Evolutionary conservation across 106 monocot species (phyloP), one percentile per base, ranked within the genome.

Genomic region (Iris macrosiphon): DNA sequence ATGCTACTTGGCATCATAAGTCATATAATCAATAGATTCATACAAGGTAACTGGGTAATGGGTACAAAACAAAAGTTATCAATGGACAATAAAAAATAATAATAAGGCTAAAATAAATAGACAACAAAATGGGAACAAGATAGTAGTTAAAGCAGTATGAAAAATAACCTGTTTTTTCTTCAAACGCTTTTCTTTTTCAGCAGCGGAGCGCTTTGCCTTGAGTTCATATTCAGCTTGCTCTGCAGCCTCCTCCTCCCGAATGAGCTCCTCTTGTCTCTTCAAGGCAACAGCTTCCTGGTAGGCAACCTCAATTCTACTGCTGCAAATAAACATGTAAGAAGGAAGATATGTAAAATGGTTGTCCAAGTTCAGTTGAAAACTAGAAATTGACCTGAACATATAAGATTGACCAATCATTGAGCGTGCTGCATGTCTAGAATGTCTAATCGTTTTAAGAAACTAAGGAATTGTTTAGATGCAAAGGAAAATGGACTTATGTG

Each of bases 191-290:
- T 96, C 85, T 62, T 86, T 96, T 13, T 89, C 82, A 44, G 70
- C 49, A 49, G 72, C 63, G 62, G 53, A 52, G 45, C 77, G 85
- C 52, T 83, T 96, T 44, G 61, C 72, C 66, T 75, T 89, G 15
- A 89, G 73, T 53, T 86, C 95, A 73, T 60, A 65, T 66, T 88
- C 86, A 68, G 76, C 89, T 56, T 69, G 74, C 31, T 79, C 73
- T 46, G 94, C 89, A 6, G 79, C 85, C 67, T 96, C 95, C 66
- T 96, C 95, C 70, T 96, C 95, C 47, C 95, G 85, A 72, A 96
- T 96, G 20, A 96, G 85, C 44, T 96, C 95, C 65, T 96, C 95
- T 64, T 90, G 95, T 52, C 89, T 89, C 69, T 86, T 89, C 22
- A 96, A 64, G 59, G 95, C 89, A 65, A 96, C 77, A 31, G 89